Base-by-base conservation (phyloP, 2,329 filamentous ascomycete species). In the Cryphonectria parasitica region DNA sequence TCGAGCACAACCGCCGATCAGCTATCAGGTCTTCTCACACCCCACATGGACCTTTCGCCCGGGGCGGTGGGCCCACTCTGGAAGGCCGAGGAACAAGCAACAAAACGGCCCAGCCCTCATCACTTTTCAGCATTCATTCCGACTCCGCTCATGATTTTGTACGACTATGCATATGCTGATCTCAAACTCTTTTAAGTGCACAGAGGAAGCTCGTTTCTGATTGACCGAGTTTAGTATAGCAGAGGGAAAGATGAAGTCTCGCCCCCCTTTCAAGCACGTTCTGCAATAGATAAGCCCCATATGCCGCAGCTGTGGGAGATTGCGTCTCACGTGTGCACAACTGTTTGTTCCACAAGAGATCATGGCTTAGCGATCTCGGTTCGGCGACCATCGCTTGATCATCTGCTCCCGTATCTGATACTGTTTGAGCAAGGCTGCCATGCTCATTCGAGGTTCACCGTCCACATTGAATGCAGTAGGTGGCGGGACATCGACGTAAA, bases 401-500 rank as follows among this genome's bases (percentile, higher is more conserved):
- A 78, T 76, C 10, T 77, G 73, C 66, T 78, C 77, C 2, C 77
- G 76, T n/a, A 79, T 74, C 2, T 62, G 75, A 39, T 77, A 79
- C 66, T 72, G 73, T 65, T 76, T 78, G 17, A 79, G 80, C 36
- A 92, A 79, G 13, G 82, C 83, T 1, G 89, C 86, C 66, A 96
- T 85, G 71, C 92, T 89, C 6, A 25, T 36, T 83, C 77, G 69
- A 71, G 74, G 66, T 74, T 80, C 79, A 22, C 83, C 76, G 22
- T 83, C 83, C 49, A 80, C 79, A 2, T 83, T 79, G 39, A 83
- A 81, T 63, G 82, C 81, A 22, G 84, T 76, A 1, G 93, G 92
- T 3, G 91, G 86, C 2, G 96, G 96, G 6, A 99, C 86, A 74
- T 98, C 95, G 17, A 99, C 95, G 77, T 98, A 99, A 56, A 92